These are phyloP conservation scores for Domatiomyces globalis DNA, from an alignment of 2,329 filamentous ascomycete genomes.

Conservation along the genomic window DNA sequence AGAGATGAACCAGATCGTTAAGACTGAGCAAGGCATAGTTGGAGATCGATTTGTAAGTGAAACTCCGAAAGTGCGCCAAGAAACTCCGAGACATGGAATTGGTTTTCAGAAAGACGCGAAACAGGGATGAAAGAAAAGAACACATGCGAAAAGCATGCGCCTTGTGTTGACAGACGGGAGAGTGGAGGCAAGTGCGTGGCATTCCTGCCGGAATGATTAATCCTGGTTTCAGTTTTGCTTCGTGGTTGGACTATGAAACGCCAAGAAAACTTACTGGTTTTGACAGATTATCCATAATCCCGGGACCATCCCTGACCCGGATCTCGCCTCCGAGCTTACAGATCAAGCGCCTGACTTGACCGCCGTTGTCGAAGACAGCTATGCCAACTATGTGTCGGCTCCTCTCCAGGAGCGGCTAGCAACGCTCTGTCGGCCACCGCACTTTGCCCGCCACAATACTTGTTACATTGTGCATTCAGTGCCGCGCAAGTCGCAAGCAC, in stretches of 20 bases:
- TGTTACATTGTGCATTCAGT: slow-evolving; percentile 29
- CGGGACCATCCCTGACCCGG: slow-evolving; percentile 29
- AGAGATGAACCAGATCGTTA: slow-evolving; percentile 11
- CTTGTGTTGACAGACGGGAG: neutral
- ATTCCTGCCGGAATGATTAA: neutral
- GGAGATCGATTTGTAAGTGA: neutral
- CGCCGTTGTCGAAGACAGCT: slow-evolving; percentile 33
- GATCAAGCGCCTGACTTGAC: slow-evolving; percentile 26
- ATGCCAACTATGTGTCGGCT: slow-evolving; percentile 25
- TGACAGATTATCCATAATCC: slow-evolving; percentile 33
- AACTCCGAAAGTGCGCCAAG: neutral
- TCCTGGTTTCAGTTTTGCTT: no score
- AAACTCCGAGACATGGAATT: neutral
- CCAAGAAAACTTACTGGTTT: neutral
- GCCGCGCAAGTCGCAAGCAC: slow-evolving; percentile 21
- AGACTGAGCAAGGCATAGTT: slow-evolving; percentile 3
- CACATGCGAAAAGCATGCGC: neutral
- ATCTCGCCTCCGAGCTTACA: slow-evolving; percentile 12
- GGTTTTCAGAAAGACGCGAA: neutral
- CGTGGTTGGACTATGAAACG: neutral
- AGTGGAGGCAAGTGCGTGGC: neutral
- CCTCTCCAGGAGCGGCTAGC: slow-evolving; percentile 22
- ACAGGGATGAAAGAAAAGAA: neutral
- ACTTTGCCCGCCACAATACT: slow-evolving; percentile 22
- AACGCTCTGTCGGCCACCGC: slow-evolving; percentile 17